A percentile compares a stretch with the other conserved stretches of the same genome.
Conservation (phyloP, 495 filamentous ascomycete genomes). For the Penicillium verhagenii region DNA sequence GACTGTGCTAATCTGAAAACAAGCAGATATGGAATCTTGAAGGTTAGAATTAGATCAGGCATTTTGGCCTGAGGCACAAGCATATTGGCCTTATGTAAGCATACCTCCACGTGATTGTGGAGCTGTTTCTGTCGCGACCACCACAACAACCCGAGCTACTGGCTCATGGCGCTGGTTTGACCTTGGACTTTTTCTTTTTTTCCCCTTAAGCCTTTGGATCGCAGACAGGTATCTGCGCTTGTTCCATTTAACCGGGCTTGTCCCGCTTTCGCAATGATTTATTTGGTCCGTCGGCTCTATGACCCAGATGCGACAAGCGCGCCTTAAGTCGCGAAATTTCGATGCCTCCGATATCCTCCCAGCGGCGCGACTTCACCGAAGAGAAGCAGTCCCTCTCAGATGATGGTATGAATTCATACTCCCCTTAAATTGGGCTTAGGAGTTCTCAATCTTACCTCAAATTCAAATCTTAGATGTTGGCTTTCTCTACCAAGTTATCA, state of each 20-base stretch:
- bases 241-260: constrained; percentile 2
- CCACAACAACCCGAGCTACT: constrained; percentile 27
- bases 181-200: constrained; percentile 1
- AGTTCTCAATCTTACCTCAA: constrained; percentile 9
- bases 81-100: constrained; percentile 20
- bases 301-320: constrained; percentile 52
- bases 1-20: not conserved
- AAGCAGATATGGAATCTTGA: not conserved
- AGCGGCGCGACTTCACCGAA: constrained; percentile 49
- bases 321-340: constrained; percentile 54
- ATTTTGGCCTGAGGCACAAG: not conserved
- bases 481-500: constrained; percentile 74
- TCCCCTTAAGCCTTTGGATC: constrained; percentile 10
- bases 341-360: constrained; percentile 57
- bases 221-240: constrained; percentile 22
- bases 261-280: constrained; percentile 41
- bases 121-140: constrained; percentile 31
- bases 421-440: not conserved
- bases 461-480: constrained; percentile 61
- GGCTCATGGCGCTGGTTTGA: not conserved
- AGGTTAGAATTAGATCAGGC: not conserved
- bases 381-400: constrained; percentile 57
- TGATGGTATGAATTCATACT: constrained; percentile 47
- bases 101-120: constrained; percentile 18
- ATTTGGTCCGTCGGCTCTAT: constrained; percentile 48